Evolutionary conservation across 2,329 filamentous ascomycete genomes (phyloP).

Genomic region (Talaromyces sp.): DNA sequence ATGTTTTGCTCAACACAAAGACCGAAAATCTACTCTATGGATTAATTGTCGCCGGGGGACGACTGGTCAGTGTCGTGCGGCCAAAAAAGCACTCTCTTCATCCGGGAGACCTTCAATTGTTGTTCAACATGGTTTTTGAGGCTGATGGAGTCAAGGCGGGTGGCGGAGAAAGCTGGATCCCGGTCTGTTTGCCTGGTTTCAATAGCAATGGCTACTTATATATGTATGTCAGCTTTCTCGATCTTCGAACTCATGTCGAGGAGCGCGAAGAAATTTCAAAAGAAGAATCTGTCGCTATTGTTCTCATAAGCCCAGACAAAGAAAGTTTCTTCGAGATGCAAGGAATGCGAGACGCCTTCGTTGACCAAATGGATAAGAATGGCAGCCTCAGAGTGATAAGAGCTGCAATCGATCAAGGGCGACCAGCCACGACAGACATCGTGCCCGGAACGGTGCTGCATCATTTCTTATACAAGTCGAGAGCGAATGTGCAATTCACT

Average conservation of each 20-base stretch:
- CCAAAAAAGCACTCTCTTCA: slow-evolving; percentile 95
- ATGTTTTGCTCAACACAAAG: slow-evolving; percentile 76
- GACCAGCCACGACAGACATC: slow-evolving; percentile 73
- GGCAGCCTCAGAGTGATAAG: slow-evolving; percentile 75
- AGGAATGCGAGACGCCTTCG: slow-evolving; percentile 65
- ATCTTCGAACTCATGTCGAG: slow-evolving; percentile 57
- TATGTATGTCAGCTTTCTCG: slow-evolving; percentile 98
- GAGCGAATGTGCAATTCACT: slow-evolving; percentile 91
- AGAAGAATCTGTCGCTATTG: slow-evolving; percentile 80
- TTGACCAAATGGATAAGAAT: slow-evolving; percentile 73
- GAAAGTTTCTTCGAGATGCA: slow-evolving; percentile 92
- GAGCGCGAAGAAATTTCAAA: slow-evolving; percentile 47
- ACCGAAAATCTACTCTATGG: slow-evolving; percentile 84
- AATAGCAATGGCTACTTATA: slow-evolving; percentile 96
- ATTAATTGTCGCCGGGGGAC: slow-evolving; percentile 86
- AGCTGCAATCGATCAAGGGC: slow-evolving; percentile 69
- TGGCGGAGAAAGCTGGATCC: slow-evolving; percentile 97
- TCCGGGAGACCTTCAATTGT: slow-evolving; percentile 89
- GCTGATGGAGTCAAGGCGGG: slow-evolving; percentile 88
- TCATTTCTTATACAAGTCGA: slow-evolving; percentile 95
- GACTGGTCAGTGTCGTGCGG: slow-evolving; percentile 89
- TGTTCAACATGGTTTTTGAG: slow-evolving; percentile 99
- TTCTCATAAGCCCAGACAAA: slow-evolving; percentile 89
- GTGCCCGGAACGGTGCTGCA: slow-evolving; percentile 77
- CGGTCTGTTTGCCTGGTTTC: slow-evolving; percentile 91